These are phyloP conservation scores for Termitomyces sp. DNA, from an alignment of 768 basidiomycete genomes.

Conservation along the genomic window DNA sequence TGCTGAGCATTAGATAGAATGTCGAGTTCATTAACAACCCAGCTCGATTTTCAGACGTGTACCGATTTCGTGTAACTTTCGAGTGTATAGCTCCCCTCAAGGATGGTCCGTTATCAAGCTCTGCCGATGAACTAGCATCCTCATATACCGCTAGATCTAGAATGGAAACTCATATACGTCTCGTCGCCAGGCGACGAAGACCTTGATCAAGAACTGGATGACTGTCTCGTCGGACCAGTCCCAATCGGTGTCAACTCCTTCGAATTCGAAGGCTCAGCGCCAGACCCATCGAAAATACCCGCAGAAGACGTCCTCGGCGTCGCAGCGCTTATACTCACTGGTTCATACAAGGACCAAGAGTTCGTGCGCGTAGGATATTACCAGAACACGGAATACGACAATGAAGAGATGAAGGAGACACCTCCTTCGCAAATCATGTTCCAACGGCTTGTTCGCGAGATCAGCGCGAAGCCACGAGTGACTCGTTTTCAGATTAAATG, in stretches of 20 bases:
- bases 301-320: constrained; percentile 91
- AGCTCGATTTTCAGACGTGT: constrained; percentile 84
- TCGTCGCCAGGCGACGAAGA: constrained; percentile 89
- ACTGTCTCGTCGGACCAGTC: constrained; percentile 95
- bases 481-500: constrained; percentile 91
- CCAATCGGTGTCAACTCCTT: constrained; percentile 97
- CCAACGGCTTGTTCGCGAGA: constrained; percentile 78
- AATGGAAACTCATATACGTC: constrained; percentile 97
- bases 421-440: constrained; percentile 68
- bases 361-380: constrained; percentile 99
- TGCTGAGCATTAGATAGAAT: constrained; percentile 39
- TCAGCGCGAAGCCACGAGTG: constrained; percentile 89
- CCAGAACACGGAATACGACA: constrained; percentile 98
- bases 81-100: constrained; percentile 90
- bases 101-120: constrained; percentile 51
- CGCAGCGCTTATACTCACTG: constrained; percentile 94
- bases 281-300: constrained; percentile 81
- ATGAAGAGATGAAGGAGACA: constrained; percentile 80
- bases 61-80: constrained; percentile 93
- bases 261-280: constrained; percentile 88
- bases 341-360: constrained; percentile 94
- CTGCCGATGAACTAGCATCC: not conserved
- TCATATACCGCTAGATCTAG: constrained; percentile 60
- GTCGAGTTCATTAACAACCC: constrained; percentile 93
- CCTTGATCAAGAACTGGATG: constrained; percentile 95